Evolutionary conservation across 345 rosid species (phyloP).

Genomic region (Salix brachista): DNA sequence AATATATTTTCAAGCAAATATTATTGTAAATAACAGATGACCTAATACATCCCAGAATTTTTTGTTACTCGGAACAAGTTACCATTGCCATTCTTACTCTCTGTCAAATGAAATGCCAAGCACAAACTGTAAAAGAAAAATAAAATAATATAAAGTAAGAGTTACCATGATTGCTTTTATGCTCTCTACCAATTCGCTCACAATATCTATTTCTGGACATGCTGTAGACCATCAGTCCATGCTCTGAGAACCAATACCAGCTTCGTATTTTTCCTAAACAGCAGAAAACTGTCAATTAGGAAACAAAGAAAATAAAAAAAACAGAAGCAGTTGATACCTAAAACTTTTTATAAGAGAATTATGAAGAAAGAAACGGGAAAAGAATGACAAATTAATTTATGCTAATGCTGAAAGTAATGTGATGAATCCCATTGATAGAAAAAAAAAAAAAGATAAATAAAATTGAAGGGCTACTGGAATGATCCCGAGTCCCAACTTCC

Average conservation of each 20-base stretch:
- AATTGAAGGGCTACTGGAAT: not conserved
- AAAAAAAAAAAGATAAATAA: not conserved
- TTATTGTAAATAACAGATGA: no score
- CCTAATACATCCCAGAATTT: no score
- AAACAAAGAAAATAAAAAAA: not conserved
- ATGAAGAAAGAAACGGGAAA: not conserved
- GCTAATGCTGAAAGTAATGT: not conserved
- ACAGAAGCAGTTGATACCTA: no score
- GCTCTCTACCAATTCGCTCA: slow-evolving; percentile 91
- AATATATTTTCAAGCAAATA: no score
- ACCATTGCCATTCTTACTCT: no score
- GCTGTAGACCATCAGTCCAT: slow-evolving; percentile 80
- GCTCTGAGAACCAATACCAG: slow-evolving; percentile 98
- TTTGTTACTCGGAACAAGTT: no score
- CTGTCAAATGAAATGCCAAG: no score
- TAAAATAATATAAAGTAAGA: not conserved
- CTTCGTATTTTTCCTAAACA: slow-evolving; percentile 71
- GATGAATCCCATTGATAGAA: no score
- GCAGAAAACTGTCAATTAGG: slow-evolving; percentile 12
- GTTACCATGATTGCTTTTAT: slow-evolving; percentile 92
- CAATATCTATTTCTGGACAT: slow-evolving; percentile 88
- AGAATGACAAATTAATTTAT: not conserved
- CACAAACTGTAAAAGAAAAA: not conserved
- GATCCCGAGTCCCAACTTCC: not conserved
- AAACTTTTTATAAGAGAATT: not conserved